Base-by-base conservation (phyloP, 2,329 filamentous ascomycete species). In the Trematosphaeria pertusa region DNA sequence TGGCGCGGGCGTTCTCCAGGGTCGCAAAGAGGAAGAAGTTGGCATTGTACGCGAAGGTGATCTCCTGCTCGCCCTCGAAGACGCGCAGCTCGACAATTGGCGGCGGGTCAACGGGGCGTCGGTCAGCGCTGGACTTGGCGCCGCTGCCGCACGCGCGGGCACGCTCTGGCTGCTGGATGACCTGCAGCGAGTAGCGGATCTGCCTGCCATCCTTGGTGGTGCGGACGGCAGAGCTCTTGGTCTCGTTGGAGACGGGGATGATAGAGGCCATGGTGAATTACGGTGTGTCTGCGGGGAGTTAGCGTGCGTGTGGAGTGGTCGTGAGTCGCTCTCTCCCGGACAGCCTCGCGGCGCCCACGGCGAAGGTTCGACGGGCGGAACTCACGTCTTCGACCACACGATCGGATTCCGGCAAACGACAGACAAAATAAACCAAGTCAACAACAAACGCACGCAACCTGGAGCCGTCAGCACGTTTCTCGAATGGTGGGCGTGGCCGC, bases 11-110 rank as follows among this genome's bases (percentile, higher is more conserved):
- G 61, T 90, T 86, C 67, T 97, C 91, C 48, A 99, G 81, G 5
- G 91, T 97, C 40, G 92, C 65, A 64, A 91, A 97, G 31, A 97
- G 86, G 75, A 99, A 97, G 82, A 97, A 97, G 74, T 96, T 96
- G 67, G 92, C 92, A 67, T 96, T 93, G 78, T 97, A 96, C 48
- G 85, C 83, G 64, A 96, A 96, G 2, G 94, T 97, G 64, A 85
- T 78, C 19, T 85, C 82, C 45, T 78, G 78, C 52, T 74, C 69
- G 42, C 87, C 89, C 67, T 96, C 89, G 61, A 86, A 91, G 55
- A 97, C 88, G 57, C 87, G 87, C 52, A 99, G 79, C 73, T 96
- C 90, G 30, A 97, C 91, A 44, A 99, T 94, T 0, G 94, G 94
- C 2, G 94, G 94, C 51, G 89, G 92, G 71, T 97, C 93, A 52